Evolutionary conservation across 2,329 filamentous ascomycete species (phyloP), one percentile per base, ranked within the genome.

Genomic region (Dactylellina leptospora): DNA sequence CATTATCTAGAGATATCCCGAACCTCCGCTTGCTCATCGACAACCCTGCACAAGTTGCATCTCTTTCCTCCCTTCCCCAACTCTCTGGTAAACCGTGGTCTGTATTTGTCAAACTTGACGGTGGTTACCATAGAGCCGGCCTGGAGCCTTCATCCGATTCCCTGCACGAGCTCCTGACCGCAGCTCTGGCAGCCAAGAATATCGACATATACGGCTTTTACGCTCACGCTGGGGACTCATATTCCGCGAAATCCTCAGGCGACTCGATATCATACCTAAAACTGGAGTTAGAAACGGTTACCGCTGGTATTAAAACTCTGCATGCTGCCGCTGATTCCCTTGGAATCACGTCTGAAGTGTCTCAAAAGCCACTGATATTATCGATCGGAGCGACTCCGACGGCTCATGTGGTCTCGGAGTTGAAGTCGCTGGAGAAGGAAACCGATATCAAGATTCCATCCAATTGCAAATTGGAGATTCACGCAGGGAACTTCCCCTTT

Each of bases 311-410:
- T 0, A 61, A 51, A n/a, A 44, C 53, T 6, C 54, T 44, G 74
- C n/a, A 69, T 73, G 11, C 58, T 56, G 10, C 71, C 74, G 1
- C 64, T 74, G 1, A 81, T 80, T 53, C 75, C 85, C 25, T 60
- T 1, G 53, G 62, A 10, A 30, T 54, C 33, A 44, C 28, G 13
- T 42, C 33, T 40, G 53, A 66, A 50, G 54, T 51, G 23, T 47
- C 22, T n/a, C 64, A 22, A 8, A 69, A 63, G 27, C 62, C 13
- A 81, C 36, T 64, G 1, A 54, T 87, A 0, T 81, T 93, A 1
- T 90, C 88, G 0, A 87, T 92, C 0, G 91, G 91, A 4, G 90
- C 91, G 0, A 91, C 90, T 16, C 91, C 91, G 0, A 92, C 90
- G 0, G 86, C 88, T 0, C 69, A 73, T 20, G 69, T 73, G 0